These are phyloP conservation scores for Ceratocystis albifundus DNA, from an alignment of 2,329 filamentous ascomycete species.

Conservation along the genomic window DNA sequence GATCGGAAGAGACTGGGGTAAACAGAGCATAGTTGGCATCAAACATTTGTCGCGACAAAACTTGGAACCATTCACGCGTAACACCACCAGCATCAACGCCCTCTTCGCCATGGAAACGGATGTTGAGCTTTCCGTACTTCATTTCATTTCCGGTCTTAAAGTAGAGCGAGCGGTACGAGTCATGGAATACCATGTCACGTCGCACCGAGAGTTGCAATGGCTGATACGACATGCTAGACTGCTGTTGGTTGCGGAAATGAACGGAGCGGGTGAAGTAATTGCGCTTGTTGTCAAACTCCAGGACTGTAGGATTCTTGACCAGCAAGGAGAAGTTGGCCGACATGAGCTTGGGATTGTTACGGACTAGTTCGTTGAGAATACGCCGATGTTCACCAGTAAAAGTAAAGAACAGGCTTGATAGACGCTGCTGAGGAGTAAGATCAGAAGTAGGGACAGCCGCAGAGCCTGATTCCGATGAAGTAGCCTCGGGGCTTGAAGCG, in stretches of 20 bases:
- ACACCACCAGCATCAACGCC: slow-evolving; percentile 96
- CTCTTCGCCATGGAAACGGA: slow-evolving; percentile 93
- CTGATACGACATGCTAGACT: slow-evolving; percentile 57
- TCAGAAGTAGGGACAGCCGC: slow-evolving; percentile 50
- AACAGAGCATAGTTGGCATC: slow-evolving; percentile 96
- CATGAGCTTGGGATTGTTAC: slow-evolving; percentile 96
- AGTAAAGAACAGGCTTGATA: slow-evolving; percentile 86
- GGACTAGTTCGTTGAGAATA: slow-evolving; percentile 93
- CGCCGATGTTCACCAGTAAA: slow-evolving; percentile 97
- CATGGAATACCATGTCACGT: slow-evolving; percentile 90
- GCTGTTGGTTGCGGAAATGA: slow-evolving; percentile 56
- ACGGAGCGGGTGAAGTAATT: slow-evolving; percentile 96
- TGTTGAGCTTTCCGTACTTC: slow-evolving; percentile 97
- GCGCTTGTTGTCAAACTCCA: slow-evolving; percentile 98
- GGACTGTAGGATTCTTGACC: slow-evolving; percentile 96
- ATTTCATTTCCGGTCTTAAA: slow-evolving; percentile 95
- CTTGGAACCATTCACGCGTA: slow-evolving; percentile 98
- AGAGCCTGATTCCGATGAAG: slow-evolving; percentile 38
- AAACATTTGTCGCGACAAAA: slow-evolving; percentile 95
- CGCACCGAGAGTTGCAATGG: slow-evolving; percentile 76
- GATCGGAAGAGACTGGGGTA: slow-evolving; percentile 89
- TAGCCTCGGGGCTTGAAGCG: slow-evolving; percentile 31
- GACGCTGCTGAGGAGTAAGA: slow-evolving; percentile 56
- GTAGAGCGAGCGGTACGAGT: slow-evolving; percentile 96
- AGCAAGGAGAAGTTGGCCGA: slow-evolving; percentile 91